These are phyloP conservation scores for Nymphaea colorata DNA, from an alignment of 164 flowering plant species.

Conservation along the genomic window DNA sequence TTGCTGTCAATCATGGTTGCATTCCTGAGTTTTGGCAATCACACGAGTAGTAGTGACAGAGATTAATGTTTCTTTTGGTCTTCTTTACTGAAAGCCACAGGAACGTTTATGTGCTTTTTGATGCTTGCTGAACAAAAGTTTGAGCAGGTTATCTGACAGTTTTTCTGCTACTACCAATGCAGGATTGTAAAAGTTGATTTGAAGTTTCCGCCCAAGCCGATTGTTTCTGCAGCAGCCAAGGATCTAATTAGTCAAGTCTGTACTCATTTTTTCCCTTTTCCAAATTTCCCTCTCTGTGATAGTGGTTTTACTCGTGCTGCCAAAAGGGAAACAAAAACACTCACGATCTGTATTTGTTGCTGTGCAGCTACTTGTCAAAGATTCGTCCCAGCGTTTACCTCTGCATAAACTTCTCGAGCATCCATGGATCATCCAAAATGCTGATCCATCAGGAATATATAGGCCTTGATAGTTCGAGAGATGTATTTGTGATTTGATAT, in stretches of 20 bases:
- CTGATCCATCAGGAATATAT: constrained; percentile 89
- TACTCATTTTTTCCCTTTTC: neutral
- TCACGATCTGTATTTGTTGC: neutral
- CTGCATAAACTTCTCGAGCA: constrained; percentile 92
- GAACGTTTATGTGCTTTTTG: too few relatives aligned
- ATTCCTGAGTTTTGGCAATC: too few relatives aligned
- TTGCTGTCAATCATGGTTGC: too few relatives aligned
- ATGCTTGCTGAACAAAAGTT: too few relatives aligned
- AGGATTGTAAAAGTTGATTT: constrained; percentile 89
- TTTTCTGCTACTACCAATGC: constrained; percentile 5
- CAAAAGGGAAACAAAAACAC: too few relatives aligned
- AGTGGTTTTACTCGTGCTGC: neutral
- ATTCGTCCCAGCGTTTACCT: constrained; percentile 70
- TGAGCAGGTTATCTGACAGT: too few relatives aligned
- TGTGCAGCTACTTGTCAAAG: constrained; percentile 83
- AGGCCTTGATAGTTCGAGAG: constrained; percentile 11
- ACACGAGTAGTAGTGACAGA: too few relatives aligned
- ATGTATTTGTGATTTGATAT: neutral
- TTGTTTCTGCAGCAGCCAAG: constrained; percentile 78
- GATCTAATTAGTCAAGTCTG: constrained; percentile 87
- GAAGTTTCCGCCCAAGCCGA: constrained; percentile 79
- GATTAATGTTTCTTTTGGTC: too few relatives aligned
- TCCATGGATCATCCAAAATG: constrained; percentile 94
- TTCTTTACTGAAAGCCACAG: too few relatives aligned
- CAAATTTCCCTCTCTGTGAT: neutral